phyloP scores from a whole-genome alignment of 2,329 filamentous ascomycete genomes.

The Paraphaeosphaeria minitans region DNA sequence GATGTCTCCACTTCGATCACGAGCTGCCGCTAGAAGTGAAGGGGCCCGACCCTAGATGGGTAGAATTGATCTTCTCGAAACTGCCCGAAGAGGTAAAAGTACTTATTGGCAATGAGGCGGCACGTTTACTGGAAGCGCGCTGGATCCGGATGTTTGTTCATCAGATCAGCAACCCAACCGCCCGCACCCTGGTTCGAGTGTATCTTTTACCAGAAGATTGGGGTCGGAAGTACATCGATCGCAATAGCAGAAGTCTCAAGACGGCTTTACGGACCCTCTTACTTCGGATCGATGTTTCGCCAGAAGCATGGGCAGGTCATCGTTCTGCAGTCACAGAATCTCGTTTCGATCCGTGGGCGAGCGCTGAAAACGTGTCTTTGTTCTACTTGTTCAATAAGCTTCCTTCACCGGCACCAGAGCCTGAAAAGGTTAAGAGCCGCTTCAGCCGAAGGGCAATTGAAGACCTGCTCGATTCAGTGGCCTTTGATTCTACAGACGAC shows the following conservation, averaged over 20 bases:
- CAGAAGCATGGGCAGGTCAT: conserved; percentile 60
- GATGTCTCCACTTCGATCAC: conserved; percentile 36
- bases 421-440: conserved; percentile 54
- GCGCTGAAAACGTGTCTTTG: conserved; percentile 58
- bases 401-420: conserved; percentile 68
- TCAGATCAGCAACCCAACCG: background rate
- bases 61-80: conserved; percentile 26
- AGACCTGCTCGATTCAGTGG: conserved; percentile 55
- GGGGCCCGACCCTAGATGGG: conserved; percentile 24
- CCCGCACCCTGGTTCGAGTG: conserved; percentile 53
- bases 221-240: conserved; percentile 58
- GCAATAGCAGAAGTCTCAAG: conserved; percentile 53
- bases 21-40: background rate
- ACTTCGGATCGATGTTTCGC: conserved; percentile 60
- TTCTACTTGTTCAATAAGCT: conserved; percentile 76
- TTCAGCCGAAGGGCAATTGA: conserved; percentile 61
- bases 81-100: conserved; percentile 28
- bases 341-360: conserved; percentile 49
- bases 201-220: conserved; percentile 71
- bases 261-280: conserved; percentile 58
- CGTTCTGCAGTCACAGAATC: conserved; percentile 22
- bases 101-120: conserved; percentile 30
- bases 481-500: conserved; percentile 46
- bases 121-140: conserved; percentile 37
- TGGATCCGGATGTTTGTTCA: conserved; percentile 43